A percentile compares a stretch with the other conserved stretches of the same genome.
Conservation (phyloP, 2,329 filamentous ascomycete species). For the Xylaria sp. region DNA sequence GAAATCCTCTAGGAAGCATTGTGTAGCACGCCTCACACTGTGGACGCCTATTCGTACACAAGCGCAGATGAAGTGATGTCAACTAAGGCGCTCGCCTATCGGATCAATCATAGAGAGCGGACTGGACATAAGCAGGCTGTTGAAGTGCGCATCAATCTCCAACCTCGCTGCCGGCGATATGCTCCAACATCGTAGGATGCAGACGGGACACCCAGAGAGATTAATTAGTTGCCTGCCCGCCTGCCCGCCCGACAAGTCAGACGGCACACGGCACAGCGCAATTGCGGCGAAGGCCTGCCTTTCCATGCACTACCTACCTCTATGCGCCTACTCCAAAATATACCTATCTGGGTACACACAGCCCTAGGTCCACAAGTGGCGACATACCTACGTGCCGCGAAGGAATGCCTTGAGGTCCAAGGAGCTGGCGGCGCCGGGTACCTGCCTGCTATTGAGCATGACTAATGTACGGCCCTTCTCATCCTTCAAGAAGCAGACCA, state of each 20-base stretch:
- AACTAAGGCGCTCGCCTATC: conserved; percentile 5
- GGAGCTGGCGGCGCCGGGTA: conserved; percentile 1
- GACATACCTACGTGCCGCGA: conserved; percentile 18
- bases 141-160: neutral
- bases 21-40: conserved; percentile 10
- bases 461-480: conserved; percentile 35
- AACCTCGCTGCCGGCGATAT: neutral
- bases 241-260: neutral
- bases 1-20: conserved; percentile 30
- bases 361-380: neutral
- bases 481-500: conserved; percentile 26
- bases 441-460: neutral
- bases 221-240: neutral
- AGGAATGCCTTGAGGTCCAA: conserved; percentile 14
- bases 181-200: neutral
- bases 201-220: neutral
- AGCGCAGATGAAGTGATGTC: conserved; percentile 17
- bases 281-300: neutral
- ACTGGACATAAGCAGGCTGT: neutral
- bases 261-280: conserved; percentile 15
- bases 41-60: neutral
- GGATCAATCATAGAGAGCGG: conserved; percentile 1
- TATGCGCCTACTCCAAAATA: conserved; percentile 12
- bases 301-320: neutral
- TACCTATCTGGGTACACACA: neutral